These are phyloP conservation scores for Kwoniella dendrophila DNA, from an alignment of 768 basidiomycete genomes.

Conservation along the genomic window DNA sequence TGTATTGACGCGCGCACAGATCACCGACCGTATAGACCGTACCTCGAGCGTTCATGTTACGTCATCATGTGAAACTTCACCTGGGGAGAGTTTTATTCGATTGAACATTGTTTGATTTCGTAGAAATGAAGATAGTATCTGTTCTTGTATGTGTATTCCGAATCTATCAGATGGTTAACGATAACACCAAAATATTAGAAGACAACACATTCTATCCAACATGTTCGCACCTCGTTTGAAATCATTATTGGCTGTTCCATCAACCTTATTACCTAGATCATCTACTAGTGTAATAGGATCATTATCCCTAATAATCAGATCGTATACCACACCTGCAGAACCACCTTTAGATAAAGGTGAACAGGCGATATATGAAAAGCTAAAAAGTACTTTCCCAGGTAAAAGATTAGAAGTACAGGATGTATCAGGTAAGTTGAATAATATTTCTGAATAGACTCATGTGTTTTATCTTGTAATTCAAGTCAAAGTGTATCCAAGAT, in stretches of 20 bases:
- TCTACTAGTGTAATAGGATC: not conserved
- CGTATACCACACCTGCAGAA: slow-evolving; percentile 2
- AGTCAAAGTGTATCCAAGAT: too few relatives aligned
- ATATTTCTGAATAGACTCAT: not conserved
- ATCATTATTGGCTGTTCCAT: not conserved
- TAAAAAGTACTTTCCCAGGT: slow-evolving; percentile 74
- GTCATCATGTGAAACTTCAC: not conserved
- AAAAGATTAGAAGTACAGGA: slow-evolving; percentile 84
- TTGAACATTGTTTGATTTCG: too few relatives aligned
- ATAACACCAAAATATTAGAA: too few relatives aligned
- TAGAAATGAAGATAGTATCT: too few relatives aligned
- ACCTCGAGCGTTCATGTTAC: not conserved
- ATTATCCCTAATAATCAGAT: not conserved
- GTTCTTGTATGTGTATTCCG: too few relatives aligned
- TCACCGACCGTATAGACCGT: not conserved
- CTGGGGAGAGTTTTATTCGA: too few relatives aligned
- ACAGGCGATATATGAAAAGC: slow-evolving; percentile 69
- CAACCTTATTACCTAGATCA: not conserved
- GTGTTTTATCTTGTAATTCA: slow-evolving; percentile 1
- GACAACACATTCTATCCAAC: too few relatives aligned
- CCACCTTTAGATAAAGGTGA: slow-evolving; percentile 63
- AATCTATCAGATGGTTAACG: too few relatives aligned
- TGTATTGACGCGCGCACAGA: not conserved
- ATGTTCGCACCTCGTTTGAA: not conserved
- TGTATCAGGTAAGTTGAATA: slow-evolving; percentile 72